Percentiles rank a stretch among this genome's conserved stretches.
Evolutionary conservation across 2,329 filamentous ascomycete species (phyloP).

Genomic region (Neurospora sp.): DNA sequence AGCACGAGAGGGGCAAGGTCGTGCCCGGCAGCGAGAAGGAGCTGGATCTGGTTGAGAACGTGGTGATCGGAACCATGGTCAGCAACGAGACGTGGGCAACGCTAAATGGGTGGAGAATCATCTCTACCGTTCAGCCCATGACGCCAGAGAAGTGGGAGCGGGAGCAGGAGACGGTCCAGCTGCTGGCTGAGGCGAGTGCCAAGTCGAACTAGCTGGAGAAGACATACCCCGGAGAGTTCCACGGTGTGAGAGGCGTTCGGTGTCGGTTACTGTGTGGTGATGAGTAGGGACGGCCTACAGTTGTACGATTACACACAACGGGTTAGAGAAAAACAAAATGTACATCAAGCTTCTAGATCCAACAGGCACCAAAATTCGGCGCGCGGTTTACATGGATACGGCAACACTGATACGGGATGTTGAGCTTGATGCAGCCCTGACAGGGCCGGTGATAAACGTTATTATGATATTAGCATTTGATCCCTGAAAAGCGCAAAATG

Average conservation of each 20-base stretch:
- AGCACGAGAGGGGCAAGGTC: conserved; percentile 23
- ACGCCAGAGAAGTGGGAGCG: conserved; percentile 32
- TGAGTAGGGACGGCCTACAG: neutral
- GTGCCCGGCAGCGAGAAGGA: conserved; percentile 38
- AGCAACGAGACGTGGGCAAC: conserved; percentile 36
- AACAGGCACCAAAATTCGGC: neutral
- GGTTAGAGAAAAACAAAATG: neutral
- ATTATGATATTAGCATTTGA: neutral
- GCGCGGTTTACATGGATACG: neutral
- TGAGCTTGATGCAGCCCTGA: neutral
- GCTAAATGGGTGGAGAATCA: conserved; percentile 48
- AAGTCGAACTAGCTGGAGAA: neutral
- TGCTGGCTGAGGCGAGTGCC: conserved; percentile 2
- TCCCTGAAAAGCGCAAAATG: neutral
- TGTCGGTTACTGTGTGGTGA: neutral
- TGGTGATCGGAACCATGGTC: conserved; percentile 47
- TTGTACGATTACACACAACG: neutral
- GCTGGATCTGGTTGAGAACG: conserved; percentile 51
- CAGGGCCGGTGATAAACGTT: neutral
- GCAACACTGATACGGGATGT: neutral
- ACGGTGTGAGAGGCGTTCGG: neutral
- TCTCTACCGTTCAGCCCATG: conserved; percentile 52
- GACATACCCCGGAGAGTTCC: neutral
- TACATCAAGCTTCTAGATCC: neutral
- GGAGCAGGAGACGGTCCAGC: conserved; percentile 26